Base-by-base conservation (phyloP, 495 filamentous ascomycete species). In the Parathielavia hyrcaniae region DNA sequence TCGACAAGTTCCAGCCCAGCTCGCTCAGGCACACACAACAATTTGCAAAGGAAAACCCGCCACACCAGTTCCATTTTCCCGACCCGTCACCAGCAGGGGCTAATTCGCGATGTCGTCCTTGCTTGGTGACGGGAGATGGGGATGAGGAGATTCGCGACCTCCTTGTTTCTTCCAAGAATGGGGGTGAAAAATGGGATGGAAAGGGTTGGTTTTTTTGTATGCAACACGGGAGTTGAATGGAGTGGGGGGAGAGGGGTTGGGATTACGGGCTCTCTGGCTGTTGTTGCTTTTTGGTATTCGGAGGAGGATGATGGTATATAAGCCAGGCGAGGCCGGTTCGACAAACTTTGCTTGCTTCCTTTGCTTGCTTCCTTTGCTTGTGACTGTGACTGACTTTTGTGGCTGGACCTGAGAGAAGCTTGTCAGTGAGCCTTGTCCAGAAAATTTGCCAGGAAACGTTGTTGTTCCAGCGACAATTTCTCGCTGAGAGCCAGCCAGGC, bases 121-220 rank as follows among this genome's bases (percentile, higher is more conserved):
- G 38, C 26, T 17, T 16, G 51, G 38, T 14, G 36, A n/a, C 38
- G 40, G 51, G 35, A 40, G 36, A 40, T 26, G 34, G n/a, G 7
- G 39, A 38, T n/a, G 22, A 22, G 59, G 20, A 50, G 48, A 51
- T 34, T 52, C 53, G 59, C 53, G 59, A 57, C 59, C 54, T 61
- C 26, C 58, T 51, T 56, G 38, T 34, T 55, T 39, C n/a, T 11
- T 47, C 19, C 5, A n/a, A 4, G 26, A 17, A 34, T 10, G 13
- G 19, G 20, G 22, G 14, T 23, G 20, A 23, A 14, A 13, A 7
- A 22, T 20, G 41, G 26, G 51, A 40, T 5, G 39, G 12, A 32
- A n/a, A 14, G 38, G 16, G 20, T 22, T 14, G 52, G n/a, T 54
- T 44, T 44, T 34, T 34, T 55, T 36, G 10, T 46, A 19, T 2